Conservation (phyloP, 2,329 filamentous ascomycete species). For the Phyllosticta citribraziliensis region DNA sequence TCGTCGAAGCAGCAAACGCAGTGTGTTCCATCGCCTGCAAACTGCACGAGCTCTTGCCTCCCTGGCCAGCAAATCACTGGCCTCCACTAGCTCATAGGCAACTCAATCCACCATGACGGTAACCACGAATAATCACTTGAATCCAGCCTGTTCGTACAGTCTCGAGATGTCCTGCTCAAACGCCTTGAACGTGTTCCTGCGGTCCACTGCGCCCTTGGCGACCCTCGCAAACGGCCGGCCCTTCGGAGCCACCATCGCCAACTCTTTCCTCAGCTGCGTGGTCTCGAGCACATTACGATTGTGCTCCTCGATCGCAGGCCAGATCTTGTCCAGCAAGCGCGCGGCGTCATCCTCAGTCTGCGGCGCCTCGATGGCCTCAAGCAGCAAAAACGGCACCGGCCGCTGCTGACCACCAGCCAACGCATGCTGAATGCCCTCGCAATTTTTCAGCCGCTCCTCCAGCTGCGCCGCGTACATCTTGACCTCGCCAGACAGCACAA, state of each 20-base stretch:
- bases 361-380: conserved; percentile 1
- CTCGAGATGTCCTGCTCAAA: conserved; percentile 2
- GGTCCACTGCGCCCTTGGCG: neutral
- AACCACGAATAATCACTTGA: neutral
- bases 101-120: no score
- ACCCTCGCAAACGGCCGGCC: neutral
- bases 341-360: neutral
- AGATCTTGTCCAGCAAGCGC: neutral
- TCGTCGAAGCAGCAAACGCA: no score
- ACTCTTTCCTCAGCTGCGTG: neutral
- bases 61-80: no score
- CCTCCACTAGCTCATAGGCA: no score
- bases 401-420: conserved; percentile 10
- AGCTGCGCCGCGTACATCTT: conserved; percentile 26
- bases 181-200: neutral
- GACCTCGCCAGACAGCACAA: conserved; percentile 43
- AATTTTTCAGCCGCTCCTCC: neutral
- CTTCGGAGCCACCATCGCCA: neutral
- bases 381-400: conserved; percentile 8
- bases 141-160: neutral
- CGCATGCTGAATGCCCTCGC: conserved; percentile 2
- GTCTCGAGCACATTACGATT: neutral
- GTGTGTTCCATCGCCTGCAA: no score
- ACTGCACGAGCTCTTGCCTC: no score
- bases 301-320: neutral